Conservation (phyloP, 2,329 filamentous ascomycete genomes). For the Chaetomium strumarium region DNA sequence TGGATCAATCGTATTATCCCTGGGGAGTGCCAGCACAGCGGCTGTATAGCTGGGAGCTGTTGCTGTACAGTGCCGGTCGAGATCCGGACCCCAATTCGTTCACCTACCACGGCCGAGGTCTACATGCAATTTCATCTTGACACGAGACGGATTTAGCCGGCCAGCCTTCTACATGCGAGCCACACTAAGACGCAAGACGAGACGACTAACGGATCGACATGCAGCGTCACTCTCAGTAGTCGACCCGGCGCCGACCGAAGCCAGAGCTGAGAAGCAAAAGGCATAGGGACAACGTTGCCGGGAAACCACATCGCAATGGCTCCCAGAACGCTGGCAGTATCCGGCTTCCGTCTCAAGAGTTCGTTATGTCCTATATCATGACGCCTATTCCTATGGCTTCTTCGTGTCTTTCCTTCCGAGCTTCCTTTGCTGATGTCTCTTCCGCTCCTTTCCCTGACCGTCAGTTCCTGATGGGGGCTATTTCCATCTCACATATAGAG, state of each 20-base stretch:
- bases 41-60: constrained; percentile 8
- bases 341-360: constrained; percentile 12
- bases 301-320: constrained; percentile 11
- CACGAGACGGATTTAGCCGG: constrained; percentile 28
- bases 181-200: constrained; percentile 20
- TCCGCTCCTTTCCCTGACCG: neutral
- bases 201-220: constrained; percentile 25
- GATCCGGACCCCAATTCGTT: constrained; percentile 11
- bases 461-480: constrained; percentile 15
- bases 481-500: constrained; percentile 10
- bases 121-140: constrained; percentile 24
- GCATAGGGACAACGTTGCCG: constrained; percentile 15
- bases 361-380: constrained; percentile 21
- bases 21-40: constrained; percentile 8
- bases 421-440: constrained; percentile 12
- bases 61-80: constrained; percentile 17
- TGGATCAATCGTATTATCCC: constrained; percentile 6
- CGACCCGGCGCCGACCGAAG: neutral
- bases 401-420: constrained; percentile 8
- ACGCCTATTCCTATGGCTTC: constrained; percentile 16
- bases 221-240: constrained; percentile 11
- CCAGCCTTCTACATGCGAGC: constrained; percentile 22
- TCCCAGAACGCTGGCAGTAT: constrained; percentile 3
- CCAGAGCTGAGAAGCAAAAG: neutral
- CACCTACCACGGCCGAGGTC: constrained; percentile 17